Evolutionary conservation across 352 stramenopile species (phyloP).

Genomic region (Phytophthora sp.): DNA sequence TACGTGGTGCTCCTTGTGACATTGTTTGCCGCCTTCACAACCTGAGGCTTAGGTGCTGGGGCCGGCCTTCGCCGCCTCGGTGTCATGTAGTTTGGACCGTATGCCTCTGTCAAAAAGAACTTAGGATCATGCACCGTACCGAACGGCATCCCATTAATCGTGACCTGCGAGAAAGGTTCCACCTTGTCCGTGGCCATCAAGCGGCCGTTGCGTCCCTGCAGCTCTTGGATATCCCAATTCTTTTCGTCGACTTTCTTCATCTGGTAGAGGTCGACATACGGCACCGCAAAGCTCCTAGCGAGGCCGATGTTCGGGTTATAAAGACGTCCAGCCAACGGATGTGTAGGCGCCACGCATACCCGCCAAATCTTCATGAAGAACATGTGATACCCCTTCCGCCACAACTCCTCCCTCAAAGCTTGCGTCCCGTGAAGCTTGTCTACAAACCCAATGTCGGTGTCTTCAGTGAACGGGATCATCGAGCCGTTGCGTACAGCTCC

Average conservation of each 20-base stretch:
- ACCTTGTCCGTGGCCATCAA: slow-evolving; percentile 21
- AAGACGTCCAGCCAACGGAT: slow-evolving; percentile 41
- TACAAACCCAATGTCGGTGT: slow-evolving; percentile 53
- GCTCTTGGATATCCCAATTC: slow-evolving; percentile 24
- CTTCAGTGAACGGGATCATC: slow-evolving; percentile 62
- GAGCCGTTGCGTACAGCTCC: slow-evolving; percentile 52
- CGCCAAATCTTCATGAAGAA: slow-evolving; percentile 44
- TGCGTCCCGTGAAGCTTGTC: slow-evolving; percentile 9
- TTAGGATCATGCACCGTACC: slow-evolving; percentile 41
- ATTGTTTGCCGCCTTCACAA: slow-evolving; percentile 6
- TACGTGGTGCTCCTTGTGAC: slow-evolving; percentile 21
- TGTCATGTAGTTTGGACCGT: slow-evolving; percentile 42
- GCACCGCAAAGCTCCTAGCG: slow-evolving; percentile 11
- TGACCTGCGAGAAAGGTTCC: slow-evolving; percentile 28
- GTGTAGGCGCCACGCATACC: slow-evolving; percentile 47
- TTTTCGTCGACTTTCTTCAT: slow-evolving; percentile 14
- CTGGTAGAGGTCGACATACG: slow-evolving; percentile 54
- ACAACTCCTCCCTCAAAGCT: slow-evolving; percentile 17
- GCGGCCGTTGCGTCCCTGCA: slow-evolving; percentile 16
- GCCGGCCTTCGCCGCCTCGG: slow-evolving; percentile 8
- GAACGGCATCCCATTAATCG: slow-evolving; percentile 40
- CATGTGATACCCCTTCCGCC: slow-evolving; percentile 57
- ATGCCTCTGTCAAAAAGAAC: slow-evolving; percentile 38
- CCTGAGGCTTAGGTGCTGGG: not conserved
- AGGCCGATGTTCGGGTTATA: slow-evolving; percentile 30